Percentiles rank a stretch among this genome's conserved stretches.
Conservation (phyloP, 257 asterid genomes). For the Coffea canephora region DNA sequence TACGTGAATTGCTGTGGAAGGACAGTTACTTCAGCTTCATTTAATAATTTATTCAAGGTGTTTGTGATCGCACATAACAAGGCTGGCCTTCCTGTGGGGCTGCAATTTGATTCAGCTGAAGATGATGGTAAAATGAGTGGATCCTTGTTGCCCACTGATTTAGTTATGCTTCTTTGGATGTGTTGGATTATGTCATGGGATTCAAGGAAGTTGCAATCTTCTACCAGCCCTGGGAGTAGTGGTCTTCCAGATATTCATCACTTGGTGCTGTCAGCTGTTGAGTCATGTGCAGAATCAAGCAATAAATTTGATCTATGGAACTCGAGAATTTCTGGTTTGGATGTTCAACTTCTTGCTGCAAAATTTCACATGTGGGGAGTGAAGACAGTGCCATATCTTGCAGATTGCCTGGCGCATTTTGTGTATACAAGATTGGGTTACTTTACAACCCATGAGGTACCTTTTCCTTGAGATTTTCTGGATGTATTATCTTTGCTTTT, state of each 20-base stretch:
- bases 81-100: slow-evolving; percentile 59
- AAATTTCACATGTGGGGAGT: slow-evolving; percentile 71
- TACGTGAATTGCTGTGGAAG: slow-evolving; percentile 72
- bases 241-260: slow-evolving; percentile 69
- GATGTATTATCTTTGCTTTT: neutral
- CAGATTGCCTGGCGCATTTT: slow-evolving; percentile 72
- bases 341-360: slow-evolving; percentile 59
- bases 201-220: slow-evolving; percentile 38
- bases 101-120: slow-evolving; percentile 58
- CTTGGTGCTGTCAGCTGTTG: slow-evolving; percentile 63
- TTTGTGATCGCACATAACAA: slow-evolving; percentile 45
- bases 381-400: slow-evolving; percentile 68
- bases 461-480: neutral
- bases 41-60: slow-evolving; percentile 52
- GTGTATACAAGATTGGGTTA: slow-evolving; percentile 59
- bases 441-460: slow-evolving; percentile 47
- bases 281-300: slow-evolving; percentile 48
- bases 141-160: slow-evolving; percentile 40
- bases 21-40: slow-evolving; percentile 53
- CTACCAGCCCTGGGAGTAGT: slow-evolving; percentile 25
- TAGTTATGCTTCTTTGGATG: slow-evolving; percentile 53
- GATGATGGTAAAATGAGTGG: slow-evolving; percentile 69
- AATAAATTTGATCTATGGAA: slow-evolving; percentile 55
- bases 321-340: slow-evolving; percentile 34
- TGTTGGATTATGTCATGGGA: slow-evolving; percentile 80